A percentile compares a stretch with the other conserved stretches of the same genome.
phyloP scores from a whole-genome alignment of 129 eudicot genomes.

The Centella asiatica region DNA sequence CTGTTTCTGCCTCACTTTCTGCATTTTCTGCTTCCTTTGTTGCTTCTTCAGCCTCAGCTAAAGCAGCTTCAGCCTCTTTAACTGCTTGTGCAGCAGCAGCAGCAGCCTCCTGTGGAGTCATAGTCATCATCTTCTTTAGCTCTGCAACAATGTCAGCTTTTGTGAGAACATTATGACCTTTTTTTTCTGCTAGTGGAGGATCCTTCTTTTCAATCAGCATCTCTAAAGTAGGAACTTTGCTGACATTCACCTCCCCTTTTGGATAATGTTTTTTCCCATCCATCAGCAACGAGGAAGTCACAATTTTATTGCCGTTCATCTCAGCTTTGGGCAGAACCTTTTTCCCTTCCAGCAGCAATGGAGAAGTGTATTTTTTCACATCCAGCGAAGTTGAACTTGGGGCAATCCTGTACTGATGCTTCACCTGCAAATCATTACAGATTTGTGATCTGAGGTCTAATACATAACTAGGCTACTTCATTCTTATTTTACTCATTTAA shows the following conservation, averaged over 20 bases:
- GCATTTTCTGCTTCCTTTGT: conserved; percentile 81
- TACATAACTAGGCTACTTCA: not conserved
- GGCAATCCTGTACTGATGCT: conserved; percentile 61
- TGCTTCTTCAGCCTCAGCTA: conserved; percentile 77
- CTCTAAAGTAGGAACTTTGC: conserved; percentile 1
- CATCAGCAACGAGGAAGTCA: conserved; percentile 13
- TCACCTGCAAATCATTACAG: conserved; percentile 35
- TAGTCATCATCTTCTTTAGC: conserved; percentile 62
- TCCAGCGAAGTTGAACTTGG: conserved; percentile 23
- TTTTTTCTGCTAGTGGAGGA: conserved; percentile 10
- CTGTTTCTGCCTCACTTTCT: conserved; percentile 78
- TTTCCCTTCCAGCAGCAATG: conserved; percentile 24
- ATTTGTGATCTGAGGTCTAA: conserved; percentile 8
- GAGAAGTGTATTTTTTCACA: conserved; percentile 18
- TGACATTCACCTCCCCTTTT: conserved; percentile 16
- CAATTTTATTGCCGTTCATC: conserved; percentile 4
- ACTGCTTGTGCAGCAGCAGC: conserved; percentile 77
- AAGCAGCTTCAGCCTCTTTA: conserved; percentile 89
- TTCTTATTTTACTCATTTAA: not conserved
- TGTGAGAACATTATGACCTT: conserved; percentile 28
- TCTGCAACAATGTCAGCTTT: conserved; percentile 71
- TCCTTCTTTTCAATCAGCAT: conserved; percentile 23
- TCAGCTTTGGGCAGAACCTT: conserved; percentile 23
- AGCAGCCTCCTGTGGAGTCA: conserved; percentile 76
- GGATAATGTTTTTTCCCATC: conserved; percentile 28